These are phyloP conservation scores for Crithidia sp. DNA, from an alignment of 208 protist species.

Conservation along the genomic window DNA sequence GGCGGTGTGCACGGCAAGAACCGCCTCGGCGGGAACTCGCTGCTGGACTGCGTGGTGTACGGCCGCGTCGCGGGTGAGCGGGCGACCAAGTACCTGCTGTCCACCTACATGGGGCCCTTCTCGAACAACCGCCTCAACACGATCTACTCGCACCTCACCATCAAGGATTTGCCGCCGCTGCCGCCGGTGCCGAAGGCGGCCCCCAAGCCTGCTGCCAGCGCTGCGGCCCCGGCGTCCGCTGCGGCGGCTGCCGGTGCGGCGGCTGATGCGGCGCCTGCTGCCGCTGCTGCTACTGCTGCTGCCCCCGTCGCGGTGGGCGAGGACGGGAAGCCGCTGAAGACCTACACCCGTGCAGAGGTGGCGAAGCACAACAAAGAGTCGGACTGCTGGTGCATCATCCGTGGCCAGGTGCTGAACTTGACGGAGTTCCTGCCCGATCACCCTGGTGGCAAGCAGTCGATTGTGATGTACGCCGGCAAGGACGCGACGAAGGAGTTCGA, in stretches of 20 bases:
- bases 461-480: conserved; percentile 64
- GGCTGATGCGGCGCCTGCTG: conserved; percentile 28
- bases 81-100: conserved; percentile 60
- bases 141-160: conserved; percentile 41
- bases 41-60: conserved; percentile 97
- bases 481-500: conserved; percentile 72
- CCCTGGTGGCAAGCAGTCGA: conserved; percentile 62
- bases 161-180: conserved; percentile 50
- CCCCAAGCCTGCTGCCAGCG: background rate
- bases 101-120: conserved; percentile 50
- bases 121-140: conserved; percentile 59
- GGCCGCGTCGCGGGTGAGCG: conserved; percentile 77
- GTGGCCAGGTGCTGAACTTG: conserved; percentile 58
- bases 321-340: conserved; percentile 28
- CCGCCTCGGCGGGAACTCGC: conserved; percentile 94
- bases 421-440: conserved; percentile 58
- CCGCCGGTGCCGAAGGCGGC: conserved; percentile 50
- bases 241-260: conserved; percentile 53
- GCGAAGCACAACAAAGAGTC: conserved; percentile 69
- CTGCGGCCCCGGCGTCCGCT: conserved; percentile 23
- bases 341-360: conserved; percentile 57
- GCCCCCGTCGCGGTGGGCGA: conserved; percentile 32
- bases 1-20: conserved; percentile 96
- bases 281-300: conserved; percentile 27
- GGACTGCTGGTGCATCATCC: conserved; percentile 63